Percentiles rank a stretch among this genome's conserved stretches.
Evolutionary conservation across 192 early-diverging fungal species (phyloP).

Genomic region (Funneliformis mosseae): DNA sequence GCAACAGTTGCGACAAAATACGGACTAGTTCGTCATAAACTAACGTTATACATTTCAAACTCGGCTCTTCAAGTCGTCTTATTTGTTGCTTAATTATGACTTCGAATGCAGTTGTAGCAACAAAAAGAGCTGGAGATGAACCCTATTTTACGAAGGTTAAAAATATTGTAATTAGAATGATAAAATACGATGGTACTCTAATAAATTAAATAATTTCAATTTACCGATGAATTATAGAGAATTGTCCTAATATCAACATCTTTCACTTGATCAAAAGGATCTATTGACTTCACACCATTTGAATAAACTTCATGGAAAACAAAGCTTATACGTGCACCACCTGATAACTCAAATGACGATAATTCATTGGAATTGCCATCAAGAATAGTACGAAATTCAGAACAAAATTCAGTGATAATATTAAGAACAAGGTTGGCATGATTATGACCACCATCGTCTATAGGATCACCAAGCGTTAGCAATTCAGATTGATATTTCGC

Average conservation of each 20-base stretch:
- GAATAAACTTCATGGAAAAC: conserved; percentile 98
- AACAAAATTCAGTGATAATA: conserved; percentile 99
- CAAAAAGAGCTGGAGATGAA: conserved; percentile 96
- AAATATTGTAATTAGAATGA: conserved; percentile 9
- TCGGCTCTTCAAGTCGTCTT: conserved; percentile 95
- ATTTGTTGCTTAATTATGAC: conserved; percentile 99
- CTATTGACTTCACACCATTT: conserved; percentile 89
- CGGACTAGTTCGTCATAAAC: conserved; percentile 98
- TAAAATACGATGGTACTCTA: background rate
- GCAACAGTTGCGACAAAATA: conserved; percentile 89
- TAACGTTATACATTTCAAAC: conserved; percentile 92
- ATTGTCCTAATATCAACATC: conserved; percentile 98
- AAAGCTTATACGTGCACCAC: conserved; percentile 98
- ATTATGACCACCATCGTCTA: conserved; percentile 70
- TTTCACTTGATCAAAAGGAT: conserved; percentile 99
- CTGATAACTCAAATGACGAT: conserved; percentile 91
- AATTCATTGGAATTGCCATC: conserved; percentile 96
- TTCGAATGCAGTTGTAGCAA: conserved; percentile 97
- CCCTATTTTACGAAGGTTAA: conserved; percentile 52
- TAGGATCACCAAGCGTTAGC: conserved; percentile 85
- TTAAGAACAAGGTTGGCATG: conserved; percentile 91
- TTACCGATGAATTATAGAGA: conserved; percentile 94
- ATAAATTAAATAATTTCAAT: background rate
- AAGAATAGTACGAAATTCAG: conserved; percentile 93
- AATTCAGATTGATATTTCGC: conserved; percentile 88